Percentiles rank a stretch among this genome's conserved stretches.
Evolutionary conservation across 2,329 filamentous ascomycete genomes (phyloP).

Genomic region (Drechslerella dactyloides): DNA sequence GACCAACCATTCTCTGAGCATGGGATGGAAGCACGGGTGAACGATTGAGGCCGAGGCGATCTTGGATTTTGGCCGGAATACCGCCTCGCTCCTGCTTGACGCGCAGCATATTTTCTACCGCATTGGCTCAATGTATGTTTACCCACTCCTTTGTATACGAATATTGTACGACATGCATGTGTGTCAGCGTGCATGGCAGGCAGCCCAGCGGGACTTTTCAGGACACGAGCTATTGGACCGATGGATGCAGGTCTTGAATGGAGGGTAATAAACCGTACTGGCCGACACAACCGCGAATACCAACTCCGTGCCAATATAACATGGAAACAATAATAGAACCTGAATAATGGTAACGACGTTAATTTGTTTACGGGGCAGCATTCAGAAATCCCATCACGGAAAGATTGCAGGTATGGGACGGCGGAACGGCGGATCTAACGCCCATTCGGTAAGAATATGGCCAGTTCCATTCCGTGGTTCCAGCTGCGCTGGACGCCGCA

Average conservation of each 20-base stretch:
- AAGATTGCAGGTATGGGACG: conserved; percentile 2
- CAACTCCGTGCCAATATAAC: conserved; percentile 4
- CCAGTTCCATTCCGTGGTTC: conserved; percentile 38
- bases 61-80: conserved; percentile 1
- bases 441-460: conserved; percentile 29
- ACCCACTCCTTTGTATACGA: neutral
- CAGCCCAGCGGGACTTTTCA: neutral
- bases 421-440: neutral
- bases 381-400: neutral
- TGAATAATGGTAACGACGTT: too few species aligned
- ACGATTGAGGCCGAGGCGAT: neutral
- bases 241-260: neutral
- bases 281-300: conserved; percentile 8
- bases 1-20: conserved; percentile 15
- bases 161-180: neutral
- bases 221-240: neutral
- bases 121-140: conserved; percentile 5
- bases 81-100: conserved; percentile 3
- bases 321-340: too few species aligned
- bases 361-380: neutral
- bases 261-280: conserved; percentile 5
- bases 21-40: conserved; percentile 10
- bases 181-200: neutral
- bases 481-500: conserved; percentile 12
- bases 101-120: neutral